Conservation (phyloP, 306 rosid genomes). For the Dryas drummondii region DNA sequence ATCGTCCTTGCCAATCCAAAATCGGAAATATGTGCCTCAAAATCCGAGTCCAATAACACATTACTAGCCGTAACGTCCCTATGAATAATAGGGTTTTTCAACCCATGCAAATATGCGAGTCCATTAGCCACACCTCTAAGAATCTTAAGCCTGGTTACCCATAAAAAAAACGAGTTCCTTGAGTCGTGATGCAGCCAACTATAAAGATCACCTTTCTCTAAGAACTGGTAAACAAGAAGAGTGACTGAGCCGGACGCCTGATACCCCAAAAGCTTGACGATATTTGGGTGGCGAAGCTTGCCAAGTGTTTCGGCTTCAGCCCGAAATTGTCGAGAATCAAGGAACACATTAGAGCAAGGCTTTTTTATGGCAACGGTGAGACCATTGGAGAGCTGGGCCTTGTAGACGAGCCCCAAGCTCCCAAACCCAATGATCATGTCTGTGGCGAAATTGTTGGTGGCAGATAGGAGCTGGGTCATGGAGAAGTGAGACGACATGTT, state of each 20-base stretch:
- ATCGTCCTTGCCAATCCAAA: constrained; percentile 83
- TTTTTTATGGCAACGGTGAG: constrained; percentile 72
- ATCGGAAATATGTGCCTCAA: constrained; percentile 81
- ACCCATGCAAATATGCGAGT: constrained; percentile 56
- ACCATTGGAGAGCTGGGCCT: constrained; percentile 70
- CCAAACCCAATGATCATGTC: constrained; percentile 83
- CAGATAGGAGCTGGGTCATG: constrained; percentile 4
- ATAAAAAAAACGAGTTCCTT: constrained; percentile 19
- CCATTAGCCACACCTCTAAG: constrained; percentile 69
- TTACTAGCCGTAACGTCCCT: constrained; percentile 83
- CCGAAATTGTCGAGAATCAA: constrained; percentile 83
- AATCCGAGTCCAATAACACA: constrained; percentile 55
- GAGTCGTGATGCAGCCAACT: constrained; percentile 62
- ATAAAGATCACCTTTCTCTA: constrained; percentile 70
- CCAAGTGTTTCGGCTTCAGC: constrained; percentile 92
- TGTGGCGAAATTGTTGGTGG: constrained; percentile 70
- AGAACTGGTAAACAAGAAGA: constrained; percentile 64
- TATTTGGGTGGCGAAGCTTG: constrained; percentile 58
- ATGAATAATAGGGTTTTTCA: constrained; percentile 70
- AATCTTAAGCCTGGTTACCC: constrained; percentile 21
- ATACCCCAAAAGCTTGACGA: constrained; percentile 74
- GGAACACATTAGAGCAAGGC: constrained; percentile 81
- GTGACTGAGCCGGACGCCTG: constrained; percentile 55
- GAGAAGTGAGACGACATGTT: too few species aligned
- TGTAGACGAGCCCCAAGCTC: constrained; percentile 86